These are phyloP conservation scores for Escallonia rubra DNA, from an alignment of 129 eudicot species.

Conservation along the genomic window DNA sequence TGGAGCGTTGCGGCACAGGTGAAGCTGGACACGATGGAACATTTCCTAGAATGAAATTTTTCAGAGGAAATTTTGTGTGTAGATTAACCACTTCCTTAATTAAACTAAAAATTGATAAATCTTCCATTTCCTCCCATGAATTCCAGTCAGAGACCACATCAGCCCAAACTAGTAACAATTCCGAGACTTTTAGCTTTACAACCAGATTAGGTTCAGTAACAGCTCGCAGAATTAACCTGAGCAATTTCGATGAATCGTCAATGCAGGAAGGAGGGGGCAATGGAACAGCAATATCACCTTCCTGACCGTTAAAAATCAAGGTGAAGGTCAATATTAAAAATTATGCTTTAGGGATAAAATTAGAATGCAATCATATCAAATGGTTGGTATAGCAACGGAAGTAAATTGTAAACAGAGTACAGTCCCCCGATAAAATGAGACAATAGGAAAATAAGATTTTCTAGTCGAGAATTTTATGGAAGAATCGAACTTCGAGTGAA, in stretches of 20 bases:
- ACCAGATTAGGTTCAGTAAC: conserved; percentile 24
- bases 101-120: conserved; percentile 56
- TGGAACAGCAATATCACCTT: conserved; percentile 23
- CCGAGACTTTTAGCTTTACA: conserved; percentile 38
- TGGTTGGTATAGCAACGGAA: too few relatives aligned
- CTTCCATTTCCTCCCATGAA: conserved; percentile 74
- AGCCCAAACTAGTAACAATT: conserved; percentile 57
- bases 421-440: too few relatives aligned
- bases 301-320: conserved; percentile 15
- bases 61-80: conserved; percentile 29
- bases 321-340: too few relatives aligned
- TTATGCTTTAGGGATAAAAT: neutral
- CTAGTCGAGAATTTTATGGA: too few relatives aligned
- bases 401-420: too few relatives aligned
- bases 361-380: neutral
- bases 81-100: conserved; percentile 51
- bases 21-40: conserved; percentile 35
- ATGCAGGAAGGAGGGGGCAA: conserved; percentile 39
- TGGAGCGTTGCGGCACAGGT: conserved; percentile 35
- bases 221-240: conserved; percentile 47
- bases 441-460: too few relatives aligned
- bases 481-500: too few relatives aligned
- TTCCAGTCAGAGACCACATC: conserved; percentile 49
- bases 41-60: conserved; percentile 35
- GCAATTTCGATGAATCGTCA: conserved; percentile 66